These are phyloP conservation scores for Limonium bicolor DNA, from an alignment of 148 eudicot genomes.

Conservation along the genomic window DNA sequence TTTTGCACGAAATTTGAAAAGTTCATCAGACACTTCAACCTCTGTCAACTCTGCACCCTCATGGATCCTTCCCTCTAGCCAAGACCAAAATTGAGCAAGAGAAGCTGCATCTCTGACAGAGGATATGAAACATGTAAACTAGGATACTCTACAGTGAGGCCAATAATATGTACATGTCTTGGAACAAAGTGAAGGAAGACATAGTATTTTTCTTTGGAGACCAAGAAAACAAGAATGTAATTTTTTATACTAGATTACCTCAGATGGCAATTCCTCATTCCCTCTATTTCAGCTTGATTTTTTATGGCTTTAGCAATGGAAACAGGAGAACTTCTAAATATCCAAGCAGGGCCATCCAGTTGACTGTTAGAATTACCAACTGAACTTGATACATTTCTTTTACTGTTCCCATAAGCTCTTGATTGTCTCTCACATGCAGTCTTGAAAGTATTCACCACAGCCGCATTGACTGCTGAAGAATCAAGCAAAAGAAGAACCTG, in stretches of 20 bases:
- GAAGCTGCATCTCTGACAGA: slow-evolving; percentile 99
- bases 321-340: slow-evolving; percentile 56
- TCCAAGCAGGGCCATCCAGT: slow-evolving; percentile 38
- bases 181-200: too few relatives aligned
- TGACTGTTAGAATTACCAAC: slow-evolving; percentile 20
- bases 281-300: slow-evolving; percentile 78
- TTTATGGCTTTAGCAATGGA: slow-evolving; percentile 73
- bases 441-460: slow-evolving; percentile 57
- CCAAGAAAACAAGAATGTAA: background rate
- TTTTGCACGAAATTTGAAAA: slow-evolving; percentile 68
- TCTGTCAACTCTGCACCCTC: slow-evolving; percentile 49
- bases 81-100: slow-evolving; percentile 75
- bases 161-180: too few relatives aligned
- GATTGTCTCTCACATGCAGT: slow-evolving; percentile 29
- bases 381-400: slow-evolving; percentile 12
- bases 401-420: slow-evolving; percentile 16
- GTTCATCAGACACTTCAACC: slow-evolving; percentile 79
- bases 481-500: slow-evolving; percentile 71
- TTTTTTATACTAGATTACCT: slow-evolving; percentile 26
- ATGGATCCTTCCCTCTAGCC: slow-evolving; percentile 76
- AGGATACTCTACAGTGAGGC: too few relatives aligned
- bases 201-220: too few relatives aligned
- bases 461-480: slow-evolving; percentile 75
- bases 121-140: too few relatives aligned
- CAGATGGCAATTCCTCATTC: slow-evolving; percentile 78